Conservation (phyloP, 306 rosid species). For the Cucumis cinereus region DNA sequence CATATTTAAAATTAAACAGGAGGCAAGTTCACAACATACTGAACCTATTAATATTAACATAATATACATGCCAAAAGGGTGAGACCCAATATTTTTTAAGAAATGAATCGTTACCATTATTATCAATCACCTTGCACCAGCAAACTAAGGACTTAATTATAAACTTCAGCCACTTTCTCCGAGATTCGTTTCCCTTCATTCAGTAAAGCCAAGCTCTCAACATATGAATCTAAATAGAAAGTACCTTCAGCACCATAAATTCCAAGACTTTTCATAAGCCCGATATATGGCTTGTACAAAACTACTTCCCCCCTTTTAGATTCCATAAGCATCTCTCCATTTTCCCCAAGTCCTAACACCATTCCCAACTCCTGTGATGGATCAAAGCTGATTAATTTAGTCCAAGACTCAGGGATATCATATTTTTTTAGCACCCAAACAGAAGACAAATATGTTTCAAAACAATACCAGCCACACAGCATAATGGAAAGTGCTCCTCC, state of each 20-base stretch:
- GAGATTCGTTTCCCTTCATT: conserved; percentile 2
- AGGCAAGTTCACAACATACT: not conserved
- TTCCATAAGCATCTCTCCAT: conserved; percentile 8
- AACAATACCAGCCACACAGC: conserved; percentile 2
- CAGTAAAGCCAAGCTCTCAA: conserved; percentile 8
- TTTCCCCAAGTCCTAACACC: conserved; percentile 2
- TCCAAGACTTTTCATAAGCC: conserved; percentile 8
- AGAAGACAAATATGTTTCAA: conserved; percentile 8
- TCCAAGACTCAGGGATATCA: not conserved
- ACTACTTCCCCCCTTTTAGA: conserved; percentile 12
- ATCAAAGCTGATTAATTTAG: not conserved
- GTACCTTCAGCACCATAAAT: conserved; percentile 6
- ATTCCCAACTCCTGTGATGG: conserved; percentile 11
- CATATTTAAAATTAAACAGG: not conserved
- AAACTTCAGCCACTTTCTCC: conserved; percentile 2
- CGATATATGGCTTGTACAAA: not conserved
- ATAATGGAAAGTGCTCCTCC: conserved; percentile 10
- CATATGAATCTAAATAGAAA: conserved; percentile 5
- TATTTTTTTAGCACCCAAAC: conserved; percentile 5
- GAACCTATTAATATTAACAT: not conserved
- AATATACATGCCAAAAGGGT: not conserved
- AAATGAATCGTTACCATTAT: not conserved
- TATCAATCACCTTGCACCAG: not conserved
- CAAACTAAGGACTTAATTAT: not conserved
- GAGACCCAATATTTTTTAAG: not conserved